These are phyloP conservation scores for Fagus sylvatica DNA, from an alignment of 306 rosid genomes.

Conservation along the genomic window DNA sequence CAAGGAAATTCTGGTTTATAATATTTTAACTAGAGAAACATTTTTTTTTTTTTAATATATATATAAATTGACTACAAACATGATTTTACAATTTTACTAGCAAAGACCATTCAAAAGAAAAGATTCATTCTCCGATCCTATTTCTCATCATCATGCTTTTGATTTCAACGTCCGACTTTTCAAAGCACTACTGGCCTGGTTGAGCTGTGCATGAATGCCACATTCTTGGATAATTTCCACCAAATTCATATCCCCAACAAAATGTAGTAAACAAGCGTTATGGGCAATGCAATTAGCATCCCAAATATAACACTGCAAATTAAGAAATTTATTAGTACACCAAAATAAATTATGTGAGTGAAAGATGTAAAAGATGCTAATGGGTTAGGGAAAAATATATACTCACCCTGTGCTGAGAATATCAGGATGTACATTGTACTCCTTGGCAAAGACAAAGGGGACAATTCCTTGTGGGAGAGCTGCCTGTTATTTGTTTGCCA, in stretches of 20 bases:
- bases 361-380: background rate
- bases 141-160: slow-evolving; percentile 21
- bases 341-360: background rate
- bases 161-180: slow-evolving; percentile 19
- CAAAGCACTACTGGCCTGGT: slow-evolving; percentile 18
- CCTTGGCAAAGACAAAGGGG: slow-evolving; percentile 97
- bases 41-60: background rate
- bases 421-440: slow-evolving; percentile 87
- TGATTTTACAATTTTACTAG: slow-evolving; percentile 61
- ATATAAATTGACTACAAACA: slow-evolving; percentile 60
- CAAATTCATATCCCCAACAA: slow-evolving; percentile 69
- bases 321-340: background rate
- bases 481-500: slow-evolving; percentile 56
- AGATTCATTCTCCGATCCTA: slow-evolving; percentile 37
- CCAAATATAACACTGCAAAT: slow-evolving; percentile 91
- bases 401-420: slow-evolving; percentile 92
- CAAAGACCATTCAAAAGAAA: slow-evolving; percentile 34
- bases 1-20: slow-evolving; percentile 3
- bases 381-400: background rate
- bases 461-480: slow-evolving; percentile 99
- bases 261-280: slow-evolving; percentile 85
- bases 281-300: slow-evolving; percentile 89
- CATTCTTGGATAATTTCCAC: slow-evolving; percentile 30
- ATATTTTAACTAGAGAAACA: slow-evolving; percentile 25
- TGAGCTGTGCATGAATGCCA: slow-evolving; percentile 31